A percentile compares a stretch with the other conserved stretches of the same genome.
phyloP scores from a whole-genome alignment of 371 early-diverging fungal genomes.

The Mucor piriformis region DNA sequence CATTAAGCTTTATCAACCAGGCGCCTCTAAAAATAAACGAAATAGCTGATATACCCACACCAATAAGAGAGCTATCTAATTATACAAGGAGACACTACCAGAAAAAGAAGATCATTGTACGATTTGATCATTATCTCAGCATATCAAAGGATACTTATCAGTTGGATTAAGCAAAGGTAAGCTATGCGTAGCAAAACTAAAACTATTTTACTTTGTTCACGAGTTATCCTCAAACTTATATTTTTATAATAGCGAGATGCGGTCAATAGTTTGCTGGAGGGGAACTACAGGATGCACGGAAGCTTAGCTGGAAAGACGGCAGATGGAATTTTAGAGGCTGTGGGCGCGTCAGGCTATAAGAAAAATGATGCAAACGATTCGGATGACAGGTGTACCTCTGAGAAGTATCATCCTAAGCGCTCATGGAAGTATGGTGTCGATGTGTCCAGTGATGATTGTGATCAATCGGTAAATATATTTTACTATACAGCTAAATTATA shows the following conservation, averaged over 20 bases:
- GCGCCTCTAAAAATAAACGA: not conserved
- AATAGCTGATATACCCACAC: not conserved
- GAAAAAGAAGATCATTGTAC: not conserved
- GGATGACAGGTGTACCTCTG: conserved; percentile 6
- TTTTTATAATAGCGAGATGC: not conserved
- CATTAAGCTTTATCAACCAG: not conserved
- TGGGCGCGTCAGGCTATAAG: not conserved
- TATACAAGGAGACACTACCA: not conserved
- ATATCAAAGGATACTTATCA: not conserved
- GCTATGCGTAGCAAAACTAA: conserved; percentile 2
- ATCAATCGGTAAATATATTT: conserved; percentile 2
- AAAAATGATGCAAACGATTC: conserved; percentile 3
- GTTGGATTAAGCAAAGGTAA: conserved; percentile 1
- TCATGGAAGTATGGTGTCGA: conserved; percentile 4
- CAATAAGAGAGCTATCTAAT: not conserved
- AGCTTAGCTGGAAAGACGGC: conserved; percentile 1
- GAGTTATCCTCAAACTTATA: not conserved
- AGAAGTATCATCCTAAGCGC: conserved; percentile 9
- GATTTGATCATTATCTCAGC: not conserved
- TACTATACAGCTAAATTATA: not conserved
- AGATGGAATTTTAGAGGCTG: not conserved
- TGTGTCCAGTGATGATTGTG: conserved; percentile 6
- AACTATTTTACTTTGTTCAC: not conserved
- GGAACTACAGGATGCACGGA: not conserved
- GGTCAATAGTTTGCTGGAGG: not conserved